Conservation (phyloP, 441 rosid genomes). For the Manihot esculenta region DNA sequence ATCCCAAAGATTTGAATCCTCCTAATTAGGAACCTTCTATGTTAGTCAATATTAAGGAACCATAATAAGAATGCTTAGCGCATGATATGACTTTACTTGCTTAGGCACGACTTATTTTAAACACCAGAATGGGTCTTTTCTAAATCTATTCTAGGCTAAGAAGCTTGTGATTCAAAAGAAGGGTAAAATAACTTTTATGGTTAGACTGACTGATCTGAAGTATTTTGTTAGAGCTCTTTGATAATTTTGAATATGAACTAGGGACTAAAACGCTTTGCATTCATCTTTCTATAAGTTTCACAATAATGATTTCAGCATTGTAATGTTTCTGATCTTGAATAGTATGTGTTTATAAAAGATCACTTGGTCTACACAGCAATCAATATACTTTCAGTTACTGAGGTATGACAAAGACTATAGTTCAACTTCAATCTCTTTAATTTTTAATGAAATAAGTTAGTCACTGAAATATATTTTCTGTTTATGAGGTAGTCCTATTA, state of each 20-base stretch:
- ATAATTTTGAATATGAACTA: background rate
- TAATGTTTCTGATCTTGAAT: conserved; percentile 2
- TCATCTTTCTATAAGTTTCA: background rate
- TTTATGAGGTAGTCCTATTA: too few relatives aligned
- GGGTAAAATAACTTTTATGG: background rate
- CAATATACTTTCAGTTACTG: too few relatives aligned
- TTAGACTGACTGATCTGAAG: background rate
- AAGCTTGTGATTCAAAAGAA: background rate
- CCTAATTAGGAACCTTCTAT: too few relatives aligned
- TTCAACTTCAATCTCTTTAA: too few relatives aligned
- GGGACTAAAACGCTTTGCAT: background rate
- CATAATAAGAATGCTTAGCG: background rate
- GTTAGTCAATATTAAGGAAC: too few relatives aligned
- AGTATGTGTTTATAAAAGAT: too few relatives aligned
- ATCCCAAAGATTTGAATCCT: too few relatives aligned
- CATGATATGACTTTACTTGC: background rate
- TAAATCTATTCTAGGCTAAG: background rate
- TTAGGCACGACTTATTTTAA: background rate
- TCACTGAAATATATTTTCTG: too few relatives aligned
- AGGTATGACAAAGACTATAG: too few relatives aligned
- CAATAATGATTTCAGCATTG: background rate
- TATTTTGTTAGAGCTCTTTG: background rate
- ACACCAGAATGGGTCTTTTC: background rate
- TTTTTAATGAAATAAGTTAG: too few relatives aligned
- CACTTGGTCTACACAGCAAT: too few relatives aligned